A percentile compares a stretch with the other conserved stretches of the same genome.
Evolutionary conservation across 129 eudicot genomes (phyloP).

Genomic region (Dittrichia graveolens): DNA sequence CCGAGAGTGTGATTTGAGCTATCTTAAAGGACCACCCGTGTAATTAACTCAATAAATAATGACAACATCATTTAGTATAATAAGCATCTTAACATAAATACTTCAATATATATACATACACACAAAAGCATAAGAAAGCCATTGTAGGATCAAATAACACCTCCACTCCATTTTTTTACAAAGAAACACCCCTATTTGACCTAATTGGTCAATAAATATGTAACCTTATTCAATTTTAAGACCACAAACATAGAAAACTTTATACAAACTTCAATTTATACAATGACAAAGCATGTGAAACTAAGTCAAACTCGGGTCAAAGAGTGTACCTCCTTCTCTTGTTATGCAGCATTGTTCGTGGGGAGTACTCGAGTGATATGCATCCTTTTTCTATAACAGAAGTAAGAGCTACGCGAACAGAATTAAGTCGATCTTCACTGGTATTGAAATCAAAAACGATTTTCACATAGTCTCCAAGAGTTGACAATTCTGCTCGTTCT

Average conservation of each 20-base stretch:
- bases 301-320: conserved; percentile 29
- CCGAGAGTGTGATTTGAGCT: too few species aligned
- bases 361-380: conserved; percentile 52
- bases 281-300: conserved; percentile 21
- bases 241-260: conserved; percentile 22
- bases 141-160: conserved; percentile 2
- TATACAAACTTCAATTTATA: conserved; percentile 20
- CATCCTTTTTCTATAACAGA: conserved; percentile 57
- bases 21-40: not conserved
- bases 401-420: conserved; percentile 54
- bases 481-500: conserved; percentile 56
- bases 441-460: conserved; percentile 46
- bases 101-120: conserved; percentile 20
- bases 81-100: conserved; percentile 14
- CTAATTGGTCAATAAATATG: conserved; percentile 17
- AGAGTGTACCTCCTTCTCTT: conserved; percentile 62
- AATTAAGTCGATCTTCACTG: conserved; percentile 33
- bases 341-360: conserved; percentile 45
- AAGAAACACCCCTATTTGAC: conserved; percentile 25
- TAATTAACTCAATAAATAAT: not conserved
- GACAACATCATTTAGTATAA: not conserved
- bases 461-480: conserved; percentile 61
- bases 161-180: conserved; percentile 16
- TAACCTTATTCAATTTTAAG: conserved; percentile 20
- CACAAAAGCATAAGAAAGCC: conserved; percentile 16